A percentile compares a stretch with the other conserved stretches of the same genome.
phyloP scores from a whole-genome alignment of 129 eudicot species.

The Saussurea involucrata region DNA sequence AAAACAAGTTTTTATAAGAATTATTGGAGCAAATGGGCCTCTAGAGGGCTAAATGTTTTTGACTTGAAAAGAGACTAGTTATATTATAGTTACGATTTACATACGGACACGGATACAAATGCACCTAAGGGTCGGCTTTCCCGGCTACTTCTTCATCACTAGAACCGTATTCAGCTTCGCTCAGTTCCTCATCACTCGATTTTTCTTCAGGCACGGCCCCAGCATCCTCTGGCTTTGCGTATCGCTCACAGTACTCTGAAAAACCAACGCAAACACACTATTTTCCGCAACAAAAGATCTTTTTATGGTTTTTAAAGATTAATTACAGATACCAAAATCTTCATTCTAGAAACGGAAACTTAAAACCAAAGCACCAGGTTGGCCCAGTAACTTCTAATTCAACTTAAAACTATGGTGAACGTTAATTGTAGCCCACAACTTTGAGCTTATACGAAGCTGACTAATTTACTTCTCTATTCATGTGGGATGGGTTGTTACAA shows the following conservation, averaged over 20 bases:
- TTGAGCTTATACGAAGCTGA: too few species aligned
- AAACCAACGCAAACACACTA: background rate
- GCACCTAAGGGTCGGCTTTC: constrained; percentile 62
- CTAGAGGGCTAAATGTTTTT: constrained; percentile 26
- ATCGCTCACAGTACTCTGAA: constrained; percentile 71
- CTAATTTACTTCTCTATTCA: too few species aligned
- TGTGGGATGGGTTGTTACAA: too few species aligned
- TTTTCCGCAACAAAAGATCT: background rate
- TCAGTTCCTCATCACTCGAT: constrained; percentile 75
- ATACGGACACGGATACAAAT: constrained; percentile 19
- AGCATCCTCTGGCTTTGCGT: constrained; percentile 78
- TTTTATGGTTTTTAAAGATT: background rate
- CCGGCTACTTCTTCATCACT: constrained; percentile 83
- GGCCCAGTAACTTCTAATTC: background rate
- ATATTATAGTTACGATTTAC: constrained; percentile 49
- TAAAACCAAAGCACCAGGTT: background rate
- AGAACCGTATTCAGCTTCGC: constrained; percentile 68
- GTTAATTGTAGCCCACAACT: background rate
- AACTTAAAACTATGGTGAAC: background rate
- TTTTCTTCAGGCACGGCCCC: constrained; percentile 64
- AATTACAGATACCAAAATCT: background rate
- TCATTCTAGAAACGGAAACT: background rate
- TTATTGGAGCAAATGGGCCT: constrained; percentile 29
- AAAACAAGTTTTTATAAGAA: constrained; percentile 36
- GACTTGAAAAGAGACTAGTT: background rate